Conservation (phyloP, 495 filamentous ascomycete species). For the Aspergillus steynii region DNA sequence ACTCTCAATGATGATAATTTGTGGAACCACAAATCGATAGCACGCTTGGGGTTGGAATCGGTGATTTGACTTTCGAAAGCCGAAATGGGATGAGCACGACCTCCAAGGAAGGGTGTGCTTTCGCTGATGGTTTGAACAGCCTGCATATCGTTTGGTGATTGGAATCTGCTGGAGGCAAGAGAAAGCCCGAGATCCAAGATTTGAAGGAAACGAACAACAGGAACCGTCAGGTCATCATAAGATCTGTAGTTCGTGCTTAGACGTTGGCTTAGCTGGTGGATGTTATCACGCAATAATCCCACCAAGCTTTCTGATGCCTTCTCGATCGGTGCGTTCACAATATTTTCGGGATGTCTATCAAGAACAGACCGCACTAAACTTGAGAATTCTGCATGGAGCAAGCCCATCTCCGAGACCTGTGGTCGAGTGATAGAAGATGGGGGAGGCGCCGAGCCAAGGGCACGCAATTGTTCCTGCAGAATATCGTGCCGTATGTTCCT, state of each 20-base stretch:
- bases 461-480: constrained; percentile 56
- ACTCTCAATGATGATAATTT: constrained; percentile 41
- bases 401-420: constrained; percentile 58
- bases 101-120: constrained; percentile 66
- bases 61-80: constrained; percentile 18
- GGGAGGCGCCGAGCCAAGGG: constrained; percentile 61
- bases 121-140: constrained; percentile 44
- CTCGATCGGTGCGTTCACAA: constrained; percentile 23
- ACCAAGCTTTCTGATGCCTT: constrained; percentile 31
- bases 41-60: constrained; percentile 36
- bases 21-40: constrained; percentile 46
- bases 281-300: constrained; percentile 68
- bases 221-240: constrained; percentile 82
- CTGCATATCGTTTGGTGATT: constrained; percentile 23
- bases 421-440: constrained; percentile 75
- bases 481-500: constrained; percentile 62
- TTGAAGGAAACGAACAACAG: constrained; percentile 77
- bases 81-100: constrained; percentile 31
- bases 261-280: constrained; percentile 65
- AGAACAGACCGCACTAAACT: constrained; percentile 71
- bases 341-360: constrained; percentile 50
- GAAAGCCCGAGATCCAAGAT: constrained; percentile 76
- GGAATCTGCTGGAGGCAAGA: constrained; percentile 44
- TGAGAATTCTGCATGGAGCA: constrained; percentile 80
- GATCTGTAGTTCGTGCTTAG: constrained; percentile 65